These are phyloP conservation scores for Aspergillus sp. DNA, from an alignment of 2,329 filamentous ascomycete genomes.

Conservation along the genomic window DNA sequence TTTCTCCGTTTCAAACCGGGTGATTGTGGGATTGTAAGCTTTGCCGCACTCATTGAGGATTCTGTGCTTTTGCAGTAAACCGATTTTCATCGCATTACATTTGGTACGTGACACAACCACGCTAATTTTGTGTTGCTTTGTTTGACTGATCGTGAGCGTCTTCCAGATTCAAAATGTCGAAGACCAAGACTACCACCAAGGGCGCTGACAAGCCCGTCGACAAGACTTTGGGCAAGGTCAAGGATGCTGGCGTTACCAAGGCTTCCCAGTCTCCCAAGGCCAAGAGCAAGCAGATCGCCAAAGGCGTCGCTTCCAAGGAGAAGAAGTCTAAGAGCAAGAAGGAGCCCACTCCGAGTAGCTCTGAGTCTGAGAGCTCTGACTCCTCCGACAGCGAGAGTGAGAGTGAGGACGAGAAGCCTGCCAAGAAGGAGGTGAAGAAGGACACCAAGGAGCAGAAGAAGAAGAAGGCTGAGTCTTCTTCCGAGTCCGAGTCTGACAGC, in stretches of 20 bases:
- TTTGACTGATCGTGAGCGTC: background rate
- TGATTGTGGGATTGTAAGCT: constrained; percentile 29
- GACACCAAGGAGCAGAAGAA: constrained; percentile 15
- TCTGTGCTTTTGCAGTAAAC: constrained; percentile 9
- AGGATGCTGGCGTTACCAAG: constrained; percentile 40
- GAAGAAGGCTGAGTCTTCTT: constrained; percentile 17
- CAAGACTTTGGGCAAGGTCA: constrained; percentile 42
- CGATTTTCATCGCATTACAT: background rate
- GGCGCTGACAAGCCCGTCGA: constrained; percentile 31
- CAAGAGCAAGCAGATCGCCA: constrained; percentile 40
- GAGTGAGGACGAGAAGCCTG: constrained; percentile 22
- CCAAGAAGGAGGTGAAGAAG: constrained; percentile 22
- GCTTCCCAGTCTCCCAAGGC: constrained; percentile 35
- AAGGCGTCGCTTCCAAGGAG: constrained; percentile 33
- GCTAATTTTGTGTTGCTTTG: background rate
- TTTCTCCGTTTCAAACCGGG: constrained; percentile 22
- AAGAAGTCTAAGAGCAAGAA: constrained; percentile 37
- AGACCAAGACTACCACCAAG: constrained; percentile 36
- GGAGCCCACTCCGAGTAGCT: constrained; percentile 30
- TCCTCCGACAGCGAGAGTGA: constrained; percentile 24
- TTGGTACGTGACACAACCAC: background rate
- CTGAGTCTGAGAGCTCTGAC: constrained; percentile 24
- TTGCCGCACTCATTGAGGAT: constrained; percentile 25
- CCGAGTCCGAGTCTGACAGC: constrained; percentile 21
- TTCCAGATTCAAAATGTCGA: constrained; percentile 35